phyloP scores from a whole-genome alignment of 305 asterid species.

The Fraxinus baroniana region DNA sequence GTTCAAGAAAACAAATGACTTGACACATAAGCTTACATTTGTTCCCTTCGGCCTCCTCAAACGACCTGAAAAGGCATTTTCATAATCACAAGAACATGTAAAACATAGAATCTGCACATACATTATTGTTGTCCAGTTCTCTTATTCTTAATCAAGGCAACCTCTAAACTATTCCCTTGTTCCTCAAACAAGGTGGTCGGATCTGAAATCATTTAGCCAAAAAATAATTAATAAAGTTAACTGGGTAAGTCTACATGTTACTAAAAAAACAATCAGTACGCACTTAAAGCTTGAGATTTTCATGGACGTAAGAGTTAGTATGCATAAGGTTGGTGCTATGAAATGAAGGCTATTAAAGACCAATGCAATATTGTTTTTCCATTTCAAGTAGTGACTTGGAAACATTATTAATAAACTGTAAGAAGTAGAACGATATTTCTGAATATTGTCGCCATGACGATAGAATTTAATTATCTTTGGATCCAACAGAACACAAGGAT shows the following conservation, averaged over 20 bases:
- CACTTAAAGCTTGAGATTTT: conserved; percentile 2
- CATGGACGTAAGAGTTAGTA: neutral
- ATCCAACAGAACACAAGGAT: conserved; percentile 1
- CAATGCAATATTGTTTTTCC: neutral
- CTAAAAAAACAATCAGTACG: neutral
- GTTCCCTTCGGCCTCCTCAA: conserved; percentile 71
- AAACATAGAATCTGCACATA: conserved; percentile 36
- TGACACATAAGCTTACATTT: conserved; percentile 56
- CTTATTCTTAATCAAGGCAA: conserved; percentile 76
- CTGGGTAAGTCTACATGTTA: neutral
- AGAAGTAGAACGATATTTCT: neutral
- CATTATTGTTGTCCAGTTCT: conserved; percentile 96
- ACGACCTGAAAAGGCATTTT: conserved; percentile 76
- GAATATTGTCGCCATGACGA: neutral
- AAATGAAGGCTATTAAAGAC: neutral
- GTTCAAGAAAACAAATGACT: conserved; percentile 59
- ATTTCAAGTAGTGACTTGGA: neutral
- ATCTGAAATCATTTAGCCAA: neutral
- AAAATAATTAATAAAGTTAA: neutral
- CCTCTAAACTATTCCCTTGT: neutral
- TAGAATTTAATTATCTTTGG: neutral
- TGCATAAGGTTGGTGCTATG: neutral
- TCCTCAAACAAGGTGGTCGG: neutral
- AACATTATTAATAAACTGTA: neutral
- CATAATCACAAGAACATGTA: conserved; percentile 22